Conservation (phyloP, 2,329 filamentous ascomycete genomes). For the Graphium sp. region DNA sequence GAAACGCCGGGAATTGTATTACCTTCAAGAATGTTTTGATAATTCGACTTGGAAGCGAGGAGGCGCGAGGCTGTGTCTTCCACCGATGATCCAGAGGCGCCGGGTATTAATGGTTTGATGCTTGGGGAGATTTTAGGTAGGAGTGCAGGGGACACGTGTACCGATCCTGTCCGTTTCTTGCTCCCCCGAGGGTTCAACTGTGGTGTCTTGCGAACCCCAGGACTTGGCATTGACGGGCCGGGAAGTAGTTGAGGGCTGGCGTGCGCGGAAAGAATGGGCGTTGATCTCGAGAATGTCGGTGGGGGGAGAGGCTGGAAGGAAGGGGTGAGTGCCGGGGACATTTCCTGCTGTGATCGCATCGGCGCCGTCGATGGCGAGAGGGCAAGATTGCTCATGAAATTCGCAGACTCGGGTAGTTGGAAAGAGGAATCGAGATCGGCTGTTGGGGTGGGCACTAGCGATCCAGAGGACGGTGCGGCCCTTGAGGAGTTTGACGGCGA, state of each 20-base stretch:
- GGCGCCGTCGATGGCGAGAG: slow-evolving; percentile 34
- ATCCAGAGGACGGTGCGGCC: too few species aligned
- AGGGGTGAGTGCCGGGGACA: too few species aligned
- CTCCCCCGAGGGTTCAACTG: slow-evolving; percentile 36
- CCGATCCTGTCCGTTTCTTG: slow-evolving; percentile 56
- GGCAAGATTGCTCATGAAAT: slow-evolving; percentile 23
- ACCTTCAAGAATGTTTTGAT: slow-evolving; percentile 91
- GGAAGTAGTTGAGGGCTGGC: slow-evolving; percentile 48
- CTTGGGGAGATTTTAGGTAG: slow-evolving; percentile 82
- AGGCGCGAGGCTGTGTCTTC: slow-evolving; percentile 54
- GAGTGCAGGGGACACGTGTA: slow-evolving; percentile 72
- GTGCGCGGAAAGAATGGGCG: slow-evolving; percentile 32
- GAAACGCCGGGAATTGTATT: slow-evolving; percentile 79
- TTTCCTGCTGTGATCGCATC: slow-evolving; percentile 25
- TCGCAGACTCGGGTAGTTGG: slow-evolving; percentile 57
- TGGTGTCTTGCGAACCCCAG: slow-evolving; percentile 33
- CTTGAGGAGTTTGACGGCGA: slow-evolving; percentile 35
- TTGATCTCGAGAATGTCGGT: slow-evolving; percentile 23
- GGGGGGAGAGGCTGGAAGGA: slow-evolving; percentile 30
- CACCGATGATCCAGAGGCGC: slow-evolving; percentile 26
- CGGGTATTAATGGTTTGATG: slow-evolving; percentile 79
- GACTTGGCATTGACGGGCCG: slow-evolving; percentile 20
- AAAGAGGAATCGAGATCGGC: slow-evolving; percentile 14
- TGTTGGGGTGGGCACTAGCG: not conserved
- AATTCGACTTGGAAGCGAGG: slow-evolving; percentile 89